A percentile compares a stretch with the other conserved stretches of the same genome.
Evolutionary conservation across 176 grass and related monocot species (phyloP).

Genomic region (Miscanthus lutarioriparius): DNA sequence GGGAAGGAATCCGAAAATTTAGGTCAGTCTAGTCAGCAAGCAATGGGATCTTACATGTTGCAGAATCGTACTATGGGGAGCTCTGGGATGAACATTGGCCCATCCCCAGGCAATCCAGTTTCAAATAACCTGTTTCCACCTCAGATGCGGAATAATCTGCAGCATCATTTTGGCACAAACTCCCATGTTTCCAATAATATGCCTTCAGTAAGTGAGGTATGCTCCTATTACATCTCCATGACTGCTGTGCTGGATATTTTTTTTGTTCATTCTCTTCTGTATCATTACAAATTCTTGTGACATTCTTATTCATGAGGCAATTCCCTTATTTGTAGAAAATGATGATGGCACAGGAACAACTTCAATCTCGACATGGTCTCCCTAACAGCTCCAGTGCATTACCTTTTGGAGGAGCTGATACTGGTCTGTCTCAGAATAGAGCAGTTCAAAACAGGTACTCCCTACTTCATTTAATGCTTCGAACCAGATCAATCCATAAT

Average conservation of each 20-base stretch:
- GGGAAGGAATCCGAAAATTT: constrained; percentile 42
- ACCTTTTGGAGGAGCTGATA: constrained; percentile 62
- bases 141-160: constrained; percentile 56
- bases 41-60: constrained; percentile 52
- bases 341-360: constrained; percentile 59
- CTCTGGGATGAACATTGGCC: constrained; percentile 63
- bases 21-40: constrained; percentile 48
- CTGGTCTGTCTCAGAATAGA: constrained; percentile 65
- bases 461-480: constrained; percentile 5
- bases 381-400: constrained; percentile 54
- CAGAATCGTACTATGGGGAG: constrained; percentile 53
- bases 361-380: constrained; percentile 48
- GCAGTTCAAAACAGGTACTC: constrained; percentile 73
- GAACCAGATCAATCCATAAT: neutral
- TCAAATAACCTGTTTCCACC: constrained; percentile 45
- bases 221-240: constrained; percentile 2
- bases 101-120: constrained; percentile 41
- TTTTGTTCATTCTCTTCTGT: constrained; percentile 9
- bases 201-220: constrained; percentile 70
- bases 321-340: constrained; percentile 54
- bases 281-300: neutral
- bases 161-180: constrained; percentile 53
- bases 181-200: constrained; percentile 47
- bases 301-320: constrained; percentile 22
- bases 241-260: constrained; percentile 3